Base-by-base conservation (phyloP, 768 basidiomycete species). In the Psilocybe azurescens region DNA sequence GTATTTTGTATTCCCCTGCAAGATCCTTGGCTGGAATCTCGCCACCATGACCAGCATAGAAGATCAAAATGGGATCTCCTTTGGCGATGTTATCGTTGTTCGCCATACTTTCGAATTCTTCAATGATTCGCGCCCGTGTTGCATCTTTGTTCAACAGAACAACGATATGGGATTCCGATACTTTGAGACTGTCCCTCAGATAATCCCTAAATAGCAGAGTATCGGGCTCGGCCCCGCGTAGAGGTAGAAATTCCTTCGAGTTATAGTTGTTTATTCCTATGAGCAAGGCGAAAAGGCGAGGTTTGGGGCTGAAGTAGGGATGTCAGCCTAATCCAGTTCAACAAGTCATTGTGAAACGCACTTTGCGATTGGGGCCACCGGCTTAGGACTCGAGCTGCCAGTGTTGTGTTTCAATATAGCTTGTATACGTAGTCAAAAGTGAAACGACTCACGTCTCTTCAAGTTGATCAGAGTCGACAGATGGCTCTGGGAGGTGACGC, bases 21-120 rank as follows among this genome's bases (percentile, higher is more conserved):
- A 53, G 50, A 2, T 18, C 13, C 6, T 54, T 41, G 9, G 38
- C 52, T 5, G 44, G 49, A 13, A 55, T 53, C 36, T 56, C 29
- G 14, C 53, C 30, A 3, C 66, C 63, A 56, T 67, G 66, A 7
- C 66, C 66, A 16, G 66, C 66, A 33, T 50, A 67, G 38, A 56
- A 67, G 16, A 67, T 53, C 14, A 67, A 33, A n/a, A 67, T 57
- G 10, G 66, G 53, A 18, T 60, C 55, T 13, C 58, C 66, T 30
- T 16, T 30, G 3, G 58, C 36, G 24, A 67, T 62, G 33, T 7
- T 3, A 44, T 46, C 3, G 49, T 65, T 53, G 1, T n/a, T 51
- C 13, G 36, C 53, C 6, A 67, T 50, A 8, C 16, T 18, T 33
- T 57, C 36, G 24, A 67, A 54, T 13, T 62, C 60, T 2, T 28